A percentile compares a stretch with the other conserved stretches of the same genome.
phyloP scores from a whole-genome alignment of 148 eudicot genomes.

The Rheum nobile region DNA sequence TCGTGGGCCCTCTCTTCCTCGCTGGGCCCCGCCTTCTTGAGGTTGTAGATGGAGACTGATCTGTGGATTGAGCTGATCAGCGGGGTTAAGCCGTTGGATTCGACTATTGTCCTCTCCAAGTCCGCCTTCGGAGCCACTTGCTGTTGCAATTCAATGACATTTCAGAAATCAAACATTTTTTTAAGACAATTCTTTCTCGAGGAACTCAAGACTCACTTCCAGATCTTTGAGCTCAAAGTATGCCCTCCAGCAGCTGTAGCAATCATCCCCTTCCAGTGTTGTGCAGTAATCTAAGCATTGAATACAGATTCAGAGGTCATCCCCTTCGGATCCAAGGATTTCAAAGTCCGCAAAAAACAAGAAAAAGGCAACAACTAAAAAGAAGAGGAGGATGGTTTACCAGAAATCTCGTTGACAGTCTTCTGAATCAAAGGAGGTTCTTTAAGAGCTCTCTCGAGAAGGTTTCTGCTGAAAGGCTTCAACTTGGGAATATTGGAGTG shows the following conservation, averaged over 20 bases:
- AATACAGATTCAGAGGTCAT: background rate
- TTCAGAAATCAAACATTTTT: background rate
- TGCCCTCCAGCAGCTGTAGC: conserved; percentile 74
- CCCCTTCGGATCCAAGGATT: too few species aligned
- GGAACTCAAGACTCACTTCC: conserved; percentile 33
- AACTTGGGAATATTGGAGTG: conserved; percentile 44
- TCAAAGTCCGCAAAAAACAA: too few species aligned
- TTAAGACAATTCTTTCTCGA: too few species aligned
- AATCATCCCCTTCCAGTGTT: conserved; percentile 65
- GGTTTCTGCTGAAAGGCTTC: conserved; percentile 66
- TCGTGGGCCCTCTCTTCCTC: background rate
- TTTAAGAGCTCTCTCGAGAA: conserved; percentile 38
- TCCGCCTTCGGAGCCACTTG: conserved; percentile 46
- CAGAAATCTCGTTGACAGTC: conserved; percentile 53
- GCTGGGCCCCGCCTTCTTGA: conserved; percentile 17
- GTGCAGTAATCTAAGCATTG: conserved; percentile 53
- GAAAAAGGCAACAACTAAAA: background rate
- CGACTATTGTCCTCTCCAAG: conserved; percentile 64
- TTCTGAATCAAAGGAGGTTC: conserved; percentile 72
- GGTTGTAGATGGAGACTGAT: conserved; percentile 44
- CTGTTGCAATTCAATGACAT: conserved; percentile 16
- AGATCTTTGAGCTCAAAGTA: conserved; percentile 83
- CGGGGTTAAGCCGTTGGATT: conserved; percentile 69
- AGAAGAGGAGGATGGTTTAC: conserved; percentile 10
- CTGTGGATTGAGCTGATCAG: conserved; percentile 64